Evolutionary conservation across 495 filamentous ascomycete genomes (phyloP).

Genomic region (Penicillium macrosclerotiorum): DNA sequence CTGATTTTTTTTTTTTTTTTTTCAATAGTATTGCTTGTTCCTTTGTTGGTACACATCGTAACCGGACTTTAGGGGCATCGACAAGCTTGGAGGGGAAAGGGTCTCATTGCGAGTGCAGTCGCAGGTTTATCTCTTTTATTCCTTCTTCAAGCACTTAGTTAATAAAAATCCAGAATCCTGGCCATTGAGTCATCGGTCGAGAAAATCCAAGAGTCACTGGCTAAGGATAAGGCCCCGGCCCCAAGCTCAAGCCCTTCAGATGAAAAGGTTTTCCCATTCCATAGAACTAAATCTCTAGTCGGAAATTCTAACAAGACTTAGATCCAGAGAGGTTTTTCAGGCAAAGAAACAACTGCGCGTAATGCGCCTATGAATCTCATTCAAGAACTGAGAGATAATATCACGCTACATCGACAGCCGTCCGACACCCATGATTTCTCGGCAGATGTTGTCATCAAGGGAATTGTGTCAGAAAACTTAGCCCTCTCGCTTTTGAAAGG

Average conservation of each 20-base stretch:
- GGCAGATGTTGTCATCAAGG: constrained; percentile 11
- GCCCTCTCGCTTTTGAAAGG: constrained; percentile 11
- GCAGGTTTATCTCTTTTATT: too few species aligned
- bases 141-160: too few species aligned
- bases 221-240: too few species aligned
- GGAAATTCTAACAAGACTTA: too few species aligned
- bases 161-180: too few species aligned
- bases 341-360: constrained; percentile 12
- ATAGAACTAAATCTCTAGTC: too few species aligned
- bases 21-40: constrained; percentile 8
- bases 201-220: neutral
- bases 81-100: too few species aligned
- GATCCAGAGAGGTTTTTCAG: neutral
- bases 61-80: neutral
- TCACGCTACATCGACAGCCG: constrained; percentile 4
- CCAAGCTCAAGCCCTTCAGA: too few species aligned
- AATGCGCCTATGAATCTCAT: constrained; percentile 21
- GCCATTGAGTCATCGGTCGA: too few species aligned
- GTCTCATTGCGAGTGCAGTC: too few species aligned
- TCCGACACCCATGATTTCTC: constrained; percentile 1
- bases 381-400: constrained; percentile 18
- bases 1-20: neutral
- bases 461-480: constrained; percentile 6
- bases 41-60: neutral
- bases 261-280: too few species aligned